These are phyloP conservation scores for Penicillium thymicola DNA, from an alignment of 2,329 filamentous ascomycete genomes.

Conservation along the genomic window DNA sequence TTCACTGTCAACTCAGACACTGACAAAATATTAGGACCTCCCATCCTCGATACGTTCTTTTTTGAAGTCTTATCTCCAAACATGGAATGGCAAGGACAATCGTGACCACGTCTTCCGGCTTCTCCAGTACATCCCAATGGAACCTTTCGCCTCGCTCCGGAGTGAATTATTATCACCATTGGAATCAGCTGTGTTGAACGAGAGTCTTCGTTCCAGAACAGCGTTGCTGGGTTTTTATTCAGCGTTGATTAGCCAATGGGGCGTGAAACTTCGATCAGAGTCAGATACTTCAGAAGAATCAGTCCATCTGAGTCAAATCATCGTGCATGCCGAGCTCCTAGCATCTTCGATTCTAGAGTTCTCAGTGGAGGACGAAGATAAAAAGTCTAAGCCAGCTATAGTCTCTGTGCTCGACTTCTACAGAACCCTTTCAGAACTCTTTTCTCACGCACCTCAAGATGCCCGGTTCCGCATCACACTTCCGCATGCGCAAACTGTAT, in stretches of 20 bases:
- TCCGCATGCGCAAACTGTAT: conserved; percentile 65
- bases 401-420: conserved; percentile 65
- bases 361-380: conserved; percentile 27
- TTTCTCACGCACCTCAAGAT: conserved; percentile 52
- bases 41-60: conserved; percentile 34
- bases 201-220: conserved; percentile 50
- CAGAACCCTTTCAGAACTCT: conserved; percentile 59
- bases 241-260: conserved; percentile 58
- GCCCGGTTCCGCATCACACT: conserved; percentile 63
- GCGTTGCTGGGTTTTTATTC: conserved; percentile 66
- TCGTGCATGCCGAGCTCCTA: conserved; percentile 53
- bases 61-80: conserved; percentile 51
- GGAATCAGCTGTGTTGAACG: conserved; percentile 42
- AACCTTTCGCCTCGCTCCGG: conserved; percentile 35
- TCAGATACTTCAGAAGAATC: conserved; percentile 28
- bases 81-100: conserved; percentile 62
- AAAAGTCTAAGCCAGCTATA: conserved; percentile 34
- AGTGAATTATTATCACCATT: conserved; percentile 36
- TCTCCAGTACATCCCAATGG: conserved; percentile 33
- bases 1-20: neutral
- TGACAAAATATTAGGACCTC: conserved; percentile 28
- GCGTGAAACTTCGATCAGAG: conserved; percentile 32
- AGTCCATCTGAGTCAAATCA: conserved; percentile 41
- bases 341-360: conserved; percentile 59
- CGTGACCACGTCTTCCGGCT: conserved; percentile 41